Conservation (phyloP, 345 rosid species). For the Boechera retrofracta region DNA sequence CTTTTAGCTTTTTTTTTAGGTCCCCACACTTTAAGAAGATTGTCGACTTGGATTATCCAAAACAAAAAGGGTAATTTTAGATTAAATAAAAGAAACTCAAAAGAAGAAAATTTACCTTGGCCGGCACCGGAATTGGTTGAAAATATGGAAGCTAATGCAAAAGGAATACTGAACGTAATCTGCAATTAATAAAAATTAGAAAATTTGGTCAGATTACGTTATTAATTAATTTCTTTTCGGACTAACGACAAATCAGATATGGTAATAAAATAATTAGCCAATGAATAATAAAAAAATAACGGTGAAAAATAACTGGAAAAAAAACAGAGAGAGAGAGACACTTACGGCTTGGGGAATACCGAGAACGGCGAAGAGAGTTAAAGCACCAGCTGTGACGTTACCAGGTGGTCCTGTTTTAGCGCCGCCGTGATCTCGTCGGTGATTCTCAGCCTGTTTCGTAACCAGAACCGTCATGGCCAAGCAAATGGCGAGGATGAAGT, state of each 20-base stretch:
- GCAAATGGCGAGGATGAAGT: slow-evolving; percentile 65
- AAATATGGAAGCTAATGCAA: slow-evolving; percentile 91
- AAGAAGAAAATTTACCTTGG: slow-evolving; percentile 60
- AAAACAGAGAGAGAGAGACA: neutral
- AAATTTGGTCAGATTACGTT: neutral
- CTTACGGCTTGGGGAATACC: slow-evolving; percentile 88
- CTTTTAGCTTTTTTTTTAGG: slow-evolving; percentile 15
- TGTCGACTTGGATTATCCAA: slow-evolving; percentile 37
- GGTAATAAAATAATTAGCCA: neutral
- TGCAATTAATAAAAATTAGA: slow-evolving; percentile 36
- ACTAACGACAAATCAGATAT: slow-evolving; percentile 12
- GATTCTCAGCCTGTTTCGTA: slow-evolving; percentile 66
- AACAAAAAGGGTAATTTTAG: slow-evolving; percentile 25
- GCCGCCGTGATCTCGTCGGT: slow-evolving; percentile 44
- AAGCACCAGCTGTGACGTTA: slow-evolving; percentile 59
- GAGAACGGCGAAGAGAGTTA: slow-evolving; percentile 65
- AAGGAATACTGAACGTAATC: slow-evolving; percentile 84
- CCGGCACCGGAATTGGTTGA: slow-evolving; percentile 66
- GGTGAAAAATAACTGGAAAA: neutral
- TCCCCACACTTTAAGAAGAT: slow-evolving; percentile 39
- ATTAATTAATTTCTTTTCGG: neutral
- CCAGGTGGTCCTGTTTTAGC: slow-evolving; percentile 51
- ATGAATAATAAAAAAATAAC: neutral
- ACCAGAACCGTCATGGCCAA: slow-evolving; percentile 59
- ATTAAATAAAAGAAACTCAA: slow-evolving; percentile 13